Evolutionary conservation across 2,329 filamentous ascomycete genomes (phyloP), one percentile per base, ranked within the genome.

Genomic region (Ophioceras dolichostomum): DNA sequence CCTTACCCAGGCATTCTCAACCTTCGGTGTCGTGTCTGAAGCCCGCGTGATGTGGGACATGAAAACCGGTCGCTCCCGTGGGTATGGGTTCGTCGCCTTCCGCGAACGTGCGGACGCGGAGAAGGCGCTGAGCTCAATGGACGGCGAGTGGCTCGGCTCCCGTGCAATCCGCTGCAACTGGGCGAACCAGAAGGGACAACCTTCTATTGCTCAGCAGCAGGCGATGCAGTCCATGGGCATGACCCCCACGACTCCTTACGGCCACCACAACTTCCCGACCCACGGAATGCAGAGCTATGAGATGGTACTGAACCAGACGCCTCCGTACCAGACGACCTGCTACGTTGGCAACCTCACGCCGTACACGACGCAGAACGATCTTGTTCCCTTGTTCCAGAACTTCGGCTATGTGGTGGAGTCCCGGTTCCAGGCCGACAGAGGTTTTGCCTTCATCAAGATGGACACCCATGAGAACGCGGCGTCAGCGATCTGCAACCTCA

Each of bases 31-130:
- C 10, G 88, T 98, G 34, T 98, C 91, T 3, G 91, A 98, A 62
- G 91, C 91, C 42, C 87, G 91, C 52, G 91, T 98, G 46, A 98
- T 98, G 91, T 98, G 91, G 91, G 91, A 98, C 60, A 98, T 98
- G 91, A 98, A 98, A 73, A 98, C 91, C 26, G 91, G 91, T 48
- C 81, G 91, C 45, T 96, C 91, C 47, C 84, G 91, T 56, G 91
- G 91, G 42, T 98, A 98, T 55, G 91, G 91, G 10, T 98, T 98
- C 55, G 89, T 96, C 49, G 91, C 91, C 35, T 98, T 94, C 73
- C 83, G 89, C 44, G 91, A 98, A 45, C 85, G 89, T 45, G 67
- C 75, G 26, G 91, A 98, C 53, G 91, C 91, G 20, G 91, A 98
- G 60, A 94, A 95, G 64, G 89, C 91, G 2, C 63, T 98, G 53